A percentile compares a stretch with the other conserved stretches of the same genome.
Evolutionary conservation across 2,329 filamentous ascomycete species (phyloP).

Genomic region (Nemania sp.): DNA sequence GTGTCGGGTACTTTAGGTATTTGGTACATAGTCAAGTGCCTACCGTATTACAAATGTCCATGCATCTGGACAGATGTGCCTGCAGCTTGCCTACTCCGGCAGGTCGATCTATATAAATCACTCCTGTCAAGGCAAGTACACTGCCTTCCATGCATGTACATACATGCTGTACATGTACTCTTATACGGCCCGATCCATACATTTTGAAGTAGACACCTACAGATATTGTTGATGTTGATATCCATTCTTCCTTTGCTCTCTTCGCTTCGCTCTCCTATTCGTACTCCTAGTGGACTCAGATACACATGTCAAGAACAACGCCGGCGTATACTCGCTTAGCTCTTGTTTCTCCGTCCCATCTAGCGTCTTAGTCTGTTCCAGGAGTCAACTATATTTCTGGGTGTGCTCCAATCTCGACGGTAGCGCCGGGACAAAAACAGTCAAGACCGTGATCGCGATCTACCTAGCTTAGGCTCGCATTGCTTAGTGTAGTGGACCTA

Average conservation of each 20-base stretch:
- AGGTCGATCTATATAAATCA: conserved; percentile 6
- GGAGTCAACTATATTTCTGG: too few relatives aligned
- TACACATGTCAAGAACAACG: neutral
- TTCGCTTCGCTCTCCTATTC: neutral
- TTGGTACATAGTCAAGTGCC: too few relatives aligned
- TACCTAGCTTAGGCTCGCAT: too few relatives aligned
- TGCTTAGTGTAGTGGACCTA: too few relatives aligned
- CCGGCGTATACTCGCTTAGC: neutral
- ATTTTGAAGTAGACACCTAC: neutral
- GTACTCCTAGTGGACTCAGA: too few relatives aligned
- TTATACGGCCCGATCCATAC: neutral
- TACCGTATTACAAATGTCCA: too few relatives aligned
- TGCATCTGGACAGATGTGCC: neutral
- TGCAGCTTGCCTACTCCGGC: neutral
- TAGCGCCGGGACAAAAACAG: neutral
- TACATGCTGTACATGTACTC: neutral
- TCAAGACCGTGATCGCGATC: neutral
- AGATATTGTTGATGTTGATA: too few relatives aligned
- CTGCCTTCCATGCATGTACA: neutral
- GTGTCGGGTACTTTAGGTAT: too few relatives aligned
- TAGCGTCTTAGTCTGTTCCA: neutral
- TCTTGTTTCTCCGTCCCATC: too few relatives aligned
- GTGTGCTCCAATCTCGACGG: neutral
- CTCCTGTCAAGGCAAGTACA: neutral
- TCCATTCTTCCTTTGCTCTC: neutral